These are phyloP conservation scores for Diospyros lotus DNA, from an alignment of 148 eudicot species.

Conservation along the genomic window DNA sequence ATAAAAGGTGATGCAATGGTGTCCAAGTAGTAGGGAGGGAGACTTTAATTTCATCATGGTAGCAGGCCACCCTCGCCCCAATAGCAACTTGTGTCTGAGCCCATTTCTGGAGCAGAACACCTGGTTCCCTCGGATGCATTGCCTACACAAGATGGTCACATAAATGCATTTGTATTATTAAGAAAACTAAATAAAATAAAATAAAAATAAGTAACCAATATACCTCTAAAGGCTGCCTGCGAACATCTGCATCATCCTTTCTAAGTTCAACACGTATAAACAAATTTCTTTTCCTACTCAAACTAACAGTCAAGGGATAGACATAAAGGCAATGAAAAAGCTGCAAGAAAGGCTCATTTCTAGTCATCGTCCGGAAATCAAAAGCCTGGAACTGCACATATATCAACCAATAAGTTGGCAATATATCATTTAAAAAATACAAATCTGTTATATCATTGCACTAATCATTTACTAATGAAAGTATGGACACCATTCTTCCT, in stretches of 20 bases:
- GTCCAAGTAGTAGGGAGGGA: slow-evolving; percentile 92
- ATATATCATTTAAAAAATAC: slow-evolving; percentile 1
- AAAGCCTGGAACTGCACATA: slow-evolving; percentile 88
- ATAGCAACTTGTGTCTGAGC: slow-evolving; percentile 92
- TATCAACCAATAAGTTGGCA: slow-evolving; percentile 8
- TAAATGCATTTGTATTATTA: background rate
- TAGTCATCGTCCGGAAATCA: slow-evolving; percentile 91
- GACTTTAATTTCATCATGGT: slow-evolving; percentile 96
- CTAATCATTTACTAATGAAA: background rate
- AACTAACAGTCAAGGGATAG: slow-evolving; percentile 87
- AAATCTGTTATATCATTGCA: background rate
- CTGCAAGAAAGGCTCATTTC: slow-evolving; percentile 98
- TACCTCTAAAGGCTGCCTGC: slow-evolving; percentile 88
- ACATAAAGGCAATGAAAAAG: slow-evolving; percentile 97
- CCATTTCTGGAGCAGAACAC: slow-evolving; percentile 65
- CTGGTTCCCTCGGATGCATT: slow-evolving; percentile 88
- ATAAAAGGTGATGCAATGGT: slow-evolving; percentile 85
- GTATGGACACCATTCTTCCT: background rate
- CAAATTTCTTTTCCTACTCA: slow-evolving; percentile 93
- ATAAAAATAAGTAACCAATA: background rate
- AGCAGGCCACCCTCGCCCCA: slow-evolving; percentile 88
- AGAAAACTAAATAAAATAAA: background rate
- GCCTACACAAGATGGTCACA: slow-evolving; percentile 42
- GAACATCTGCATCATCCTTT: slow-evolving; percentile 87
- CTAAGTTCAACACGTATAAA: slow-evolving; percentile 92